Base-by-base conservation (phyloP, 1,139 yeast genomes). In the Suhomyces bribrorum region DNA sequence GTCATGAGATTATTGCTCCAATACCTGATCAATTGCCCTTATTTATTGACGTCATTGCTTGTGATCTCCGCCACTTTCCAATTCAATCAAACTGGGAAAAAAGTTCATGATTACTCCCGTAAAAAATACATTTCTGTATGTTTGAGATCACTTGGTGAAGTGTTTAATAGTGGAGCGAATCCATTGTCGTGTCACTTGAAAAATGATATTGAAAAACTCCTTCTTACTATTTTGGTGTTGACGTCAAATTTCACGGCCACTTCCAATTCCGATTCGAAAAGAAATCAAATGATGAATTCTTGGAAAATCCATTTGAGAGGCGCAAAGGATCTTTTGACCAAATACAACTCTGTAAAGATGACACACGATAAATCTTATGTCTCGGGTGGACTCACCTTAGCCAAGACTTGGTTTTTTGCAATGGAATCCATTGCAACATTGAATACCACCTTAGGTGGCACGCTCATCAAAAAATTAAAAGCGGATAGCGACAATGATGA, bases 361-460 rank as follows among this genome's bases (percentile, higher is more conserved):
- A 20, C 32, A 1, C 31, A 34, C 15, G 42, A 34, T 37, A 32
- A 32, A 37, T 24, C 39, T n/a, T 35, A 23, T 13, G 26, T 29
- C 7, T 44, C 41, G 3, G 43, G 40, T 13, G 76, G 74, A 2
- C 48, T 69, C n/a, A 73, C 75, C 1, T 52, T 70, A 7, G 74
- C 75, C 1, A 64, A 66, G 41, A 61, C 62, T n/a, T 70, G 75
- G 76, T 70, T 68, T 44, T 68, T 66, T 45, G 70, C 75, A 9
- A 62, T 70, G 31, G 76, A 70, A 41, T 49, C 66, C 5, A 42
- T 66, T 14, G 75, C 75, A 1, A 62, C 65, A 9, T 47, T 66
- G 23, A 52, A 59, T 38, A 55, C 67, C 2, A 52, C 62, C 2
- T 41, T 52, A 14, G 73, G 74, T 2, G 69, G 70, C 0, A 57